Conservation (phyloP, 2,329 filamentous ascomycete species). For the Phialophora chinensis region DNA sequence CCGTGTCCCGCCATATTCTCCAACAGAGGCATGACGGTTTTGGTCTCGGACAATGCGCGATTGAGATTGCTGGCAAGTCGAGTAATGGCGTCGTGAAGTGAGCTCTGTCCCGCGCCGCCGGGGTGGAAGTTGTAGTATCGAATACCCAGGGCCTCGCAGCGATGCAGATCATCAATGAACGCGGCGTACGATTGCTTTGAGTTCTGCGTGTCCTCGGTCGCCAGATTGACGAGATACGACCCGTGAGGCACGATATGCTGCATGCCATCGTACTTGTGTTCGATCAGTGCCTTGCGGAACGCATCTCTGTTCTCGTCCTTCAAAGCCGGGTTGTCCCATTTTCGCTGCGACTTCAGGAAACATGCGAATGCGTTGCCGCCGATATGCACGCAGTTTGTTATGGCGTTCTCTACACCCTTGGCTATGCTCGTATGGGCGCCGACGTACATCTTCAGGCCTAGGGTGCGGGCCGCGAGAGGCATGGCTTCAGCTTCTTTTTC, state of each 20-base stretch:
- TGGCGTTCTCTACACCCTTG: conserved; percentile 90
- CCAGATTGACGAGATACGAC: conserved; percentile 95
- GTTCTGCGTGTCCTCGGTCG: conserved; percentile 78
- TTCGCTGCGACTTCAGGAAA: conserved; percentile 94
- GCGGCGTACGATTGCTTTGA: conserved; percentile 82
- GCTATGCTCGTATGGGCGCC: conserved; percentile 92
- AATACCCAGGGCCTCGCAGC: conserved; percentile 87
- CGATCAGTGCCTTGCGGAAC: conserved; percentile 72
- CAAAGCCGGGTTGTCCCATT: conserved; percentile 86
- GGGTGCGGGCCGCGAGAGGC: conserved; percentile 73
- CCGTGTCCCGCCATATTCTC: conserved; percentile 96
- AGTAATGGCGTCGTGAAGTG: conserved; percentile 71
- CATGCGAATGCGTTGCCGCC: conserved; percentile 90
- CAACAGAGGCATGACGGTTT: conserved; percentile 77
- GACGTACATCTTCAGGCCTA: conserved; percentile 78
- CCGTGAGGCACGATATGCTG: conserved; percentile 86
- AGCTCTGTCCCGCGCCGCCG: conserved; percentile 75
- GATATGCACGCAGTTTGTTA: conserved; percentile 77
- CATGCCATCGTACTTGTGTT: conserved; percentile 72
- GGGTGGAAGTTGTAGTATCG: conserved; percentile 98
- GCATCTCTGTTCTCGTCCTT: conserved; percentile 68
- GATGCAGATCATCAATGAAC: conserved; percentile 85
- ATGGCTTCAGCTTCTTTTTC: conserved; percentile 62
- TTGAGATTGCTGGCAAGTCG: conserved; percentile 86
- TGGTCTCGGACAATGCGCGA: conserved; percentile 76